Percentiles rank a stretch among this genome's conserved stretches.
phyloP scores from a whole-genome alignment of 352 stramenopile genomes.

The Globisporangium carolinianum region DNA sequence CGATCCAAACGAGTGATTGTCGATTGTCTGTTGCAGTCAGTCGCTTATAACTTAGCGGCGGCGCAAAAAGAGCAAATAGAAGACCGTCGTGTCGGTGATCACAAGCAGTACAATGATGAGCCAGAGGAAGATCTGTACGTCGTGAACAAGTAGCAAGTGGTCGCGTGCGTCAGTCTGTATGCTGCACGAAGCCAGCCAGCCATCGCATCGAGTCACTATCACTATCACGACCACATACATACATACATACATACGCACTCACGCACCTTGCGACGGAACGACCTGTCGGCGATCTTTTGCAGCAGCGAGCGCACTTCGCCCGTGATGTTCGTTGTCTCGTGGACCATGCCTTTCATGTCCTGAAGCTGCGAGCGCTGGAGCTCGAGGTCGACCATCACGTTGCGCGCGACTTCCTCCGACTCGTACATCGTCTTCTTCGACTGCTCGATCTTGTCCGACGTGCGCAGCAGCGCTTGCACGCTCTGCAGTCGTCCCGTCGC shows the following conservation, averaged over 20 bases:
- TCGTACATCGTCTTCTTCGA: conserved; percentile 55
- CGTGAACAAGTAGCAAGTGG: no score
- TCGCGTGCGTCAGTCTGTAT: neutral
- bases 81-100: conserved; percentile 65
- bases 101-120: conserved; percentile 57
- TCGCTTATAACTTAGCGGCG: conserved; percentile 4
- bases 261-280: conserved; percentile 56
- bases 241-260: neutral
- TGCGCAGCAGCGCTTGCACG: conserved; percentile 55
- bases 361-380: conserved; percentile 71
- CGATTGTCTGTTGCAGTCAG: neutral
- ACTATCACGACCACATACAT: neutral
- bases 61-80: conserved; percentile 83
- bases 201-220: neutral
- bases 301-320: conserved; percentile 56
- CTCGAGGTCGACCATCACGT: conserved; percentile 73
- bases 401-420: conserved; percentile 62
- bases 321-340: conserved; percentile 62
- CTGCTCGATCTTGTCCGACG: conserved; percentile 68
- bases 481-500: conserved; percentile 19
- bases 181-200: no score
- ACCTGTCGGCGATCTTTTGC: conserved; percentile 64
- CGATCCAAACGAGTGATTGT: neutral
- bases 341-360: conserved; percentile 77
- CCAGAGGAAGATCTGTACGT: conserved; percentile 39